Evolutionary conservation across 1,284 basidiomycete species (phyloP).

Genomic region (Exobasidium cylindrosporum): DNA sequence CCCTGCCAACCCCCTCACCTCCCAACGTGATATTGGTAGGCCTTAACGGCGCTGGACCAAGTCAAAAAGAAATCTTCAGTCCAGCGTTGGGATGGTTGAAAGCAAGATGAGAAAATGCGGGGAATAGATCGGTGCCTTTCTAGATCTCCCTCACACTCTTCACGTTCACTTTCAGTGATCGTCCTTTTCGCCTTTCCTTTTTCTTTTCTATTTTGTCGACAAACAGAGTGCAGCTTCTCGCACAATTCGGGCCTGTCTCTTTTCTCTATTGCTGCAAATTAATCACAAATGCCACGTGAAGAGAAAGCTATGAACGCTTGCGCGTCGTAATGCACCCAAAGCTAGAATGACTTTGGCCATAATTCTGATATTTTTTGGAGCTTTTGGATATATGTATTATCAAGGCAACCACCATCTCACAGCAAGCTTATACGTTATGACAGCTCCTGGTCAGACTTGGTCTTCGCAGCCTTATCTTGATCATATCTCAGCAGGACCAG

Average conservation of each 20-base stretch:
- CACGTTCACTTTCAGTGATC: neutral
- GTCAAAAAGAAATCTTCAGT: neutral
- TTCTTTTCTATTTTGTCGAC: neutral
- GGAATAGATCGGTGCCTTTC: neutral
- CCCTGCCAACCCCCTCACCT: neutral
- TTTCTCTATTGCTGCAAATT: too few relatives aligned
- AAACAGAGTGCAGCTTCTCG: neutral
- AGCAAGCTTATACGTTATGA: too few relatives aligned
- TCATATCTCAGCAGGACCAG: constrained; percentile 17
- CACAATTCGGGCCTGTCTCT: too few relatives aligned
- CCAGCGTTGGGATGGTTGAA: neutral
- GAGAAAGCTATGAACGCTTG: too few relatives aligned
- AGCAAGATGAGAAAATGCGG: neutral
- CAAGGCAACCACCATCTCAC: too few relatives aligned
- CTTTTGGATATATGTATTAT: too few relatives aligned
- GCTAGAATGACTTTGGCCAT: too few relatives aligned
- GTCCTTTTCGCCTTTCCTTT: neutral
- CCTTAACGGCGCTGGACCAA: neutral
- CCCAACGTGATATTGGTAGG: neutral
- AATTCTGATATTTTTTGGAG: too few relatives aligned
- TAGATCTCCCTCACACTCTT: neutral
- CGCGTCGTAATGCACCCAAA: too few relatives aligned
- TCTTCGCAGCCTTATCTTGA: constrained; percentile 19
- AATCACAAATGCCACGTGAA: too few relatives aligned
- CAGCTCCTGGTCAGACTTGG: constrained; percentile 22